These are phyloP conservation scores for Aspergillus uvarum DNA, from an alignment of 2,329 filamentous ascomycete genomes.

Conservation along the genomic window DNA sequence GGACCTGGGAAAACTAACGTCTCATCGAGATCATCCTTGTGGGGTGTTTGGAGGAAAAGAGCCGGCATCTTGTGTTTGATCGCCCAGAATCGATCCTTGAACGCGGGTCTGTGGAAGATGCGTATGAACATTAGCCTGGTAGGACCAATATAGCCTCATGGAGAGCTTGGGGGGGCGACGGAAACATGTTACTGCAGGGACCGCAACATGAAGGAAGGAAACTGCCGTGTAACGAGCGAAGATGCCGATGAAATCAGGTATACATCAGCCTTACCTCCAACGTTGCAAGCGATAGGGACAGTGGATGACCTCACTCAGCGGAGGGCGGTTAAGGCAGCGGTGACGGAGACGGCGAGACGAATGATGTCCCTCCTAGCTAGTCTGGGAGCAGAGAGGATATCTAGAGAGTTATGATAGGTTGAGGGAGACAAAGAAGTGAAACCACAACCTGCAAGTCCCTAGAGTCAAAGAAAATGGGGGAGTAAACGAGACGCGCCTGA, in stretches of 20 bases:
- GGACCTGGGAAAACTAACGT: conserved; percentile 51
- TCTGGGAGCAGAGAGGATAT: not conserved
- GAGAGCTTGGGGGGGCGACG: not conserved
- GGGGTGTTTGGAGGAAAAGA: conserved; percentile 47
- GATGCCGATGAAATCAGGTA: not conserved
- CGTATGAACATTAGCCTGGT: conserved; percentile 1
- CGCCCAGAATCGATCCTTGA: conserved; percentile 2
- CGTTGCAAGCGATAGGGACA: not conserved
- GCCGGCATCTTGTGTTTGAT: conserved; percentile 34
- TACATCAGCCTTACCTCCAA: conserved; percentile 1
- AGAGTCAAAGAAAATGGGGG: not conserved
- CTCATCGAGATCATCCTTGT: conserved; percentile 60
- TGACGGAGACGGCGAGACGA: conserved; percentile 7
- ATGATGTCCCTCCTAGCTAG: not conserved
- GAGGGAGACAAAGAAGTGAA: not conserved
- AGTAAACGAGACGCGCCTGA: conserved; percentile 1
- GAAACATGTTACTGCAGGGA: not conserved
- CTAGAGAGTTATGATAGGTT: not conserved
- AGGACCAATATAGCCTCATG: not conserved
- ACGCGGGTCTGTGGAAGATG: conserved; percentile 1
- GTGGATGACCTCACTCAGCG: conserved; percentile 4
- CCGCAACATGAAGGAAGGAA: not conserved
- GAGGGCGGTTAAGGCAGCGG: conserved; percentile 12
- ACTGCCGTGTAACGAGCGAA: not conserved
- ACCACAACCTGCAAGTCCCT: not conserved